Percentiles rank a stretch among this genome's conserved stretches.
Evolutionary conservation across 305 asterid species (phyloP).

Genomic region (Fraxinus floribunda): DNA sequence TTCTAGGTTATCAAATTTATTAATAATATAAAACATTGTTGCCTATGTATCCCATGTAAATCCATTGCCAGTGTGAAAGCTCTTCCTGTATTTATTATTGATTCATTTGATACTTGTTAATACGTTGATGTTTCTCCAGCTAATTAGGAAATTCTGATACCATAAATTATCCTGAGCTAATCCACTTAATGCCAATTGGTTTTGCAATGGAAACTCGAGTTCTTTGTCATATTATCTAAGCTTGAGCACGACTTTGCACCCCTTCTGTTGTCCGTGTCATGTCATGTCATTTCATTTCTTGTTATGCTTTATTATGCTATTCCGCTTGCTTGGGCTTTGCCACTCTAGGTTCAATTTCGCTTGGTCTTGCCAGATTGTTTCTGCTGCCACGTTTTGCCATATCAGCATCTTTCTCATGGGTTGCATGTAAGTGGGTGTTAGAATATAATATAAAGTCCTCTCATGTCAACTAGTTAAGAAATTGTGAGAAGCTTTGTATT

Average conservation of each 20-base stretch:
- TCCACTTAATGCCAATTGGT: neutral
- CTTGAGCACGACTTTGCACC: neutral
- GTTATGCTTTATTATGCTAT: neutral
- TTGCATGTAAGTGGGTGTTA: neutral
- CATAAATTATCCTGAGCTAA: neutral
- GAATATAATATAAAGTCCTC: neutral
- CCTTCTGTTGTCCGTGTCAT: neutral
- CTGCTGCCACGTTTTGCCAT: neutral
- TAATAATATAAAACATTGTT: slow-evolving; percentile 10
- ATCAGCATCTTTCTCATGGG: neutral
- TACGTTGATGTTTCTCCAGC: neutral
- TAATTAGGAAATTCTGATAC: neutral
- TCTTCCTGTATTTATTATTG: slow-evolving; percentile 14
- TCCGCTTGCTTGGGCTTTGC: neutral
- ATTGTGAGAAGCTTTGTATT: neutral
- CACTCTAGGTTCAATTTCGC: neutral
- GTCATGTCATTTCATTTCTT: neutral
- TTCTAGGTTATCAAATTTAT: slow-evolving; percentile 7
- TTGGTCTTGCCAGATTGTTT: neutral
- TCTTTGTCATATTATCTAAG: neutral
- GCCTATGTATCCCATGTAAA: slow-evolving; percentile 8
- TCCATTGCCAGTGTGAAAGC: slow-evolving; percentile 5
- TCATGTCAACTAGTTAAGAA: neutral
- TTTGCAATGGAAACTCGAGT: neutral
- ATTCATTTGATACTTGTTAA: neutral